Conservation (phyloP, 495 filamentous ascomycete genomes). For the Glutinoglossum americanum region DNA sequence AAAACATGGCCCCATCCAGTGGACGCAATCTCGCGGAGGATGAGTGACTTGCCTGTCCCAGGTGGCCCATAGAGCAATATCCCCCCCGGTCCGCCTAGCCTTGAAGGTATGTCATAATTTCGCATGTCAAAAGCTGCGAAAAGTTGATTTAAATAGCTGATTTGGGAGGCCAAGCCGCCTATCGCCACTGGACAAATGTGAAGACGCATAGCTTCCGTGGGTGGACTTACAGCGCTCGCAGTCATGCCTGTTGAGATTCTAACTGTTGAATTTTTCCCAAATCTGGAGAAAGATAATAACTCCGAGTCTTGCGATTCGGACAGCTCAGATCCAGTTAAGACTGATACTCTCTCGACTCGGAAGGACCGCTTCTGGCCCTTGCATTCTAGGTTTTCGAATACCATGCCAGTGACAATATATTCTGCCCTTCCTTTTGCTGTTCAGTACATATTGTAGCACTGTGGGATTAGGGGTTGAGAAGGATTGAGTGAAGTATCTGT, state of each 20-base stretch:
- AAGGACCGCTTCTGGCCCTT: slow-evolving; percentile 26
- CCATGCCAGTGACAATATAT: slow-evolving; percentile 20
- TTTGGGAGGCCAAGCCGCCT: slow-evolving; percentile 9
- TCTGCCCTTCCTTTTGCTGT: slow-evolving; percentile 18
- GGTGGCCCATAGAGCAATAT: slow-evolving; percentile 65
- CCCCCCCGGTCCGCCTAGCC: slow-evolving; percentile 23
- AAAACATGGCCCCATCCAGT: slow-evolving; percentile 48
- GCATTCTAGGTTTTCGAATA: slow-evolving; percentile 23
- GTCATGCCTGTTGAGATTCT: background rate
- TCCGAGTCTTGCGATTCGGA: slow-evolving; percentile 9
- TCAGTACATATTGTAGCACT: slow-evolving; percentile 17
- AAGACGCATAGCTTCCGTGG: background rate
- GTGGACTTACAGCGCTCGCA: background rate
- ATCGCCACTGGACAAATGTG: background rate
- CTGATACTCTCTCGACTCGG: slow-evolving; percentile 19
- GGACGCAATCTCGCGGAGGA: slow-evolving; percentile 43
- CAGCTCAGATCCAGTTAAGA: slow-evolving; percentile 16
- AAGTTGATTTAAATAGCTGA: slow-evolving; percentile 30
- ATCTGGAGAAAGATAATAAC: background rate
- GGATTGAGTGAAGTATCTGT: background rate
- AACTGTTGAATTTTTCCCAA: background rate
- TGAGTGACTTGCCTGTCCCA: slow-evolving; percentile 60
- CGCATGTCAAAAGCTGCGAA: slow-evolving; percentile 32
- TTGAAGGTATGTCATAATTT: background rate
- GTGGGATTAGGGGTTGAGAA: slow-evolving; percentile 8